Conservation (phyloP, 371 early-diverging fungal species). For the Caulochytrium protostelioides region DNA sequence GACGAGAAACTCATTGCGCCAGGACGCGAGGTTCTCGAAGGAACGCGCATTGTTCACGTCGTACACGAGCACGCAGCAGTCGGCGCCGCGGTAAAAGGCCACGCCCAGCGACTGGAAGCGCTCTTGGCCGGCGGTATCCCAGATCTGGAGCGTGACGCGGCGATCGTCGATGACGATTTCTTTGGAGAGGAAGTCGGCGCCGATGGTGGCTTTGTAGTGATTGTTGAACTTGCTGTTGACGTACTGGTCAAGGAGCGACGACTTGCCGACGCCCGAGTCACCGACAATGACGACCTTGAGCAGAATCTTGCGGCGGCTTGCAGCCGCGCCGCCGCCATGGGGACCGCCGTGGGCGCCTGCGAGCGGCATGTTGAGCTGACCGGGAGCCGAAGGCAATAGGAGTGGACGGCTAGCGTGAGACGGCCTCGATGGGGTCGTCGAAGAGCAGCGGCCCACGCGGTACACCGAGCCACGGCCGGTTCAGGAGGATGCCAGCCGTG, state of each 20-base stretch:
- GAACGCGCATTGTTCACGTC: conserved; percentile 87
- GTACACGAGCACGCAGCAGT: conserved; percentile 94
- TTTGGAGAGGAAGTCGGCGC: conserved; percentile 98
- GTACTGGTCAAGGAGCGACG: conserved; percentile 97
- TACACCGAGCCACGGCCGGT: too few species aligned
- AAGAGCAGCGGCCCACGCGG: too few species aligned
- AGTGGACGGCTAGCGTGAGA: too few species aligned
- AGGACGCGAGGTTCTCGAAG: conserved; percentile 87
- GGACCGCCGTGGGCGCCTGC: too few species aligned
- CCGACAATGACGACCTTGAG: conserved; percentile 49
- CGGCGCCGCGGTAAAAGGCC: conserved; percentile 87
- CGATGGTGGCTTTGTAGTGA: conserved; percentile 99
- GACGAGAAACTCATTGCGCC: conserved; percentile 92
- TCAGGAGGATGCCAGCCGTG: too few species aligned
- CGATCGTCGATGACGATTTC: conserved; percentile 79
- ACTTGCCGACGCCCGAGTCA: conserved; percentile 59
- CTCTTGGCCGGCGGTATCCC: conserved; percentile 32
- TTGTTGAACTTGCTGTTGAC: conserved; percentile 92
- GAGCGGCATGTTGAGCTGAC: too few species aligned
- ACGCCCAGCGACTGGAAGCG: conserved; percentile 95
- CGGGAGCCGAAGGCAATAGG: too few species aligned
- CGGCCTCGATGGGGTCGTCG: neutral
- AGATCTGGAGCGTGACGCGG: conserved; percentile 67
- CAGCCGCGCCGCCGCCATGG: too few species aligned
- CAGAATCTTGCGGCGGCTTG: conserved; percentile 5